These are phyloP conservation scores for Podaxis sp. DNA, from an alignment of 768 basidiomycete species.

Conservation along the genomic window DNA sequence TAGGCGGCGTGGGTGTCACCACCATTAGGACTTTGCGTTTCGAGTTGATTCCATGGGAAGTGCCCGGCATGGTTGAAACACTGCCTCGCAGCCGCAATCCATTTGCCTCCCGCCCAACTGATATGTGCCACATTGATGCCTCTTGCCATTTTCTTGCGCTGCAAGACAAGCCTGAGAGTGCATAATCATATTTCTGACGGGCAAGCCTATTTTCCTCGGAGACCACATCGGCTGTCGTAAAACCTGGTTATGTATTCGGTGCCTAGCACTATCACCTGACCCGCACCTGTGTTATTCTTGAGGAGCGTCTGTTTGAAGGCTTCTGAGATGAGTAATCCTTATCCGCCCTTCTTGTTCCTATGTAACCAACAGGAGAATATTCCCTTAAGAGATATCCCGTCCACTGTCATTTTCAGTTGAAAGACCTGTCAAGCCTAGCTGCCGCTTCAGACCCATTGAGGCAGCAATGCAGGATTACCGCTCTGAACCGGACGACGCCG, in stretches of 20 bases:
- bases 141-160: background rate
- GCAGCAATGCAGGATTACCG: no score
- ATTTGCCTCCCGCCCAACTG: background rate
- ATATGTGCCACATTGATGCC: background rate
- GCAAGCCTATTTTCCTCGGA: background rate
- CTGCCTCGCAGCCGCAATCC: no score
- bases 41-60: background rate
- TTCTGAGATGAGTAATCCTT: no score
- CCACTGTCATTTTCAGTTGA: no score
- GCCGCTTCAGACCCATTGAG: no score
- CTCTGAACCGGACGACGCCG: no score
- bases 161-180: background rate
- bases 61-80: background rate
- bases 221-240: background rate
- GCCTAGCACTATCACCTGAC: background rate
- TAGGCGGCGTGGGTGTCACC: background rate
- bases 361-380: no score
- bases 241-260: background rate
- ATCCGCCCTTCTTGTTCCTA: no score
- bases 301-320: no score
- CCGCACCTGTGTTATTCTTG: no score
- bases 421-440: no score
- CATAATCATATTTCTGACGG: background rate
- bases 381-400: no score
- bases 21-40: background rate